Percentiles rank a stretch among this genome's conserved stretches.
Evolutionary conservation across 345 rosid species (phyloP).

Genomic region (Aquilaria sinensis): DNA sequence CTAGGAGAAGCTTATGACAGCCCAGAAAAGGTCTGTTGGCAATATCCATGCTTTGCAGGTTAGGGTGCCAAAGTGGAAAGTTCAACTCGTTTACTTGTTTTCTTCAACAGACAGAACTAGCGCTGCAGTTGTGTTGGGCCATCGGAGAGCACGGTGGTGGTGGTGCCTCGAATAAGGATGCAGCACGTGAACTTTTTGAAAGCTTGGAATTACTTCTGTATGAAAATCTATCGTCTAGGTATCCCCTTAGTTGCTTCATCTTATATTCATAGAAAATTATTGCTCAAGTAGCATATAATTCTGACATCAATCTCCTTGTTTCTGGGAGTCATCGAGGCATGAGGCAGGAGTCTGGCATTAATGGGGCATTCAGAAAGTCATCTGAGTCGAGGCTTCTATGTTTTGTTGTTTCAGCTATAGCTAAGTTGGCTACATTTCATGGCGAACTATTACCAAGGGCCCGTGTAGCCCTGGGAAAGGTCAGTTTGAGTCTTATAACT

Average conservation of each 20-base stretch:
- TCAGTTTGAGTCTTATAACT: conserved; percentile 18
- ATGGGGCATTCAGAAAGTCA: conserved; percentile 39
- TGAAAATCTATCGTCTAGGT: conserved; percentile 92
- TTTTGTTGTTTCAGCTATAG: conserved; percentile 88
- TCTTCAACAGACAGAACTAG: conserved; percentile 63
- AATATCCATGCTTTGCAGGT: conserved; percentile 4
- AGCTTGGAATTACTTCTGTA: conserved; percentile 86
- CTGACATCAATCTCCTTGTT: conserved; percentile 12
- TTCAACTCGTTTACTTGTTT: neutral
- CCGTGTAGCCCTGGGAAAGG: conserved; percentile 97
- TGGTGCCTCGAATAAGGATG: conserved; percentile 77
- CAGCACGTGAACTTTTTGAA: conserved; percentile 96
- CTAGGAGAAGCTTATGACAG: conserved; percentile 96
- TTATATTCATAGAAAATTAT: conserved; percentile 1
- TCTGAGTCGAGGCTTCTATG: conserved; percentile 89
- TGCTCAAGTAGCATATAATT: conserved; percentile 1
- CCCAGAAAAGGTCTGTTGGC: conserved; percentile 64
- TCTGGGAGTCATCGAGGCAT: conserved; percentile 67
- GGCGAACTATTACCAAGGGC: conserved; percentile 83
- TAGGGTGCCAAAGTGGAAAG: neutral
- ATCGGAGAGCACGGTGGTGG: conserved; percentile 98
- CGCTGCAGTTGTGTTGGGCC: conserved; percentile 96
- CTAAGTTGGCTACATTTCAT: conserved; percentile 89
- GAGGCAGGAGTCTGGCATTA: conserved; percentile 48
- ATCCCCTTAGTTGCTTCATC: conserved; percentile 7